phyloP scores from a whole-genome alignment of 441 rosid species.

The Biscutella laevigata region DNA sequence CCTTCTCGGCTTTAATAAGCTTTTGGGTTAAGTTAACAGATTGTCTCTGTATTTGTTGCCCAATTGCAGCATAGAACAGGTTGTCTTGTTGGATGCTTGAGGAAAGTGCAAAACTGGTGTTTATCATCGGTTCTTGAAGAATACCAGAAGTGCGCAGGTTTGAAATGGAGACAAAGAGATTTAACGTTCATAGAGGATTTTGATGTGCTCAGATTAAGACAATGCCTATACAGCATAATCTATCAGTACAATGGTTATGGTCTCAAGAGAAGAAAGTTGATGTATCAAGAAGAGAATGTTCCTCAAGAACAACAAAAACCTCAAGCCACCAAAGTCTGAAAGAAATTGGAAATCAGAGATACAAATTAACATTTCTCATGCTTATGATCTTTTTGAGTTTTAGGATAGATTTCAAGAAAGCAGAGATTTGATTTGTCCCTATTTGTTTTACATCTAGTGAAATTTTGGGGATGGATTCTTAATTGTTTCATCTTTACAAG shows the following conservation, averaged over 20 bases:
- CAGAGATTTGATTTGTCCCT: no score
- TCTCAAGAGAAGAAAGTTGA: slow-evolving; percentile 71
- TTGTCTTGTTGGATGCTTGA: slow-evolving; percentile 80
- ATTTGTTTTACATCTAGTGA: no score
- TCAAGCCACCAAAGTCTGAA: slow-evolving; percentile 37
- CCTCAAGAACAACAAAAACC: slow-evolving; percentile 37
- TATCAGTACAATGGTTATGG: slow-evolving; percentile 76
- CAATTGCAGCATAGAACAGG: slow-evolving; percentile 83
- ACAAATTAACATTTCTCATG: no score
- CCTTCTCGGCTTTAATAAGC: not conserved
- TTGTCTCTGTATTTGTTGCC: not conserved
- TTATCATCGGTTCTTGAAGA: slow-evolving; percentile 69
- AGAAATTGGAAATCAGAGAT: slow-evolving; percentile 4
- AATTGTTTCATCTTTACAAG: no score
- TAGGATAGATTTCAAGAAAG: no score
- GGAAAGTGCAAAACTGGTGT: slow-evolving; percentile 88
- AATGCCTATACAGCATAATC: slow-evolving; percentile 60
- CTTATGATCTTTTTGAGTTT: no score
- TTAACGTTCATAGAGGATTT: slow-evolving; percentile 57
- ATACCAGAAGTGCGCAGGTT: slow-evolving; percentile 60
- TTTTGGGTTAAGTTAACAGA: not conserved
- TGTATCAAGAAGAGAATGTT: slow-evolving; percentile 46
- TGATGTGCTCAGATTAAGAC: slow-evolving; percentile 40
- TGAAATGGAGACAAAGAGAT: slow-evolving; percentile 53
- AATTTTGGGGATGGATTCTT: no score